These are phyloP conservation scores for Dryas octopetala DNA, from an alignment of 306 rosid genomes.

Conservation along the genomic window DNA sequence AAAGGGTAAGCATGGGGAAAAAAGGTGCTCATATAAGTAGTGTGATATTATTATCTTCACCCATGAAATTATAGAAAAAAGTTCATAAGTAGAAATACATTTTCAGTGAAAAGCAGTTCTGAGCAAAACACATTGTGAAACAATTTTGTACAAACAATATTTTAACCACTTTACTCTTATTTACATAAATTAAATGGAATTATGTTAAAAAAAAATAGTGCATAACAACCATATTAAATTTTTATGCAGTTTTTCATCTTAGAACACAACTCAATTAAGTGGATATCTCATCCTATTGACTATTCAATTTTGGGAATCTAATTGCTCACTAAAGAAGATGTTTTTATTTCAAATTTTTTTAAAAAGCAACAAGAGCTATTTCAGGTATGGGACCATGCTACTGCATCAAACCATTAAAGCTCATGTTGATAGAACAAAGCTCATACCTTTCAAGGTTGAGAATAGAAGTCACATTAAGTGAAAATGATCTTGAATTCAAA, in stretches of 20 bases:
- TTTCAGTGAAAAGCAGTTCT: neutral
- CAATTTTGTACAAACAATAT: neutral
- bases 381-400: constrained; percentile 13
- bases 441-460: constrained; percentile 86
- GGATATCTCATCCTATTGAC: neutral
- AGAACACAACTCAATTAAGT: neutral
- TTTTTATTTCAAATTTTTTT: neutral
- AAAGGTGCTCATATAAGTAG: neutral
- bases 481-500: constrained; percentile 49
- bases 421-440: constrained; percentile 21
- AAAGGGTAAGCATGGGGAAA: neutral
- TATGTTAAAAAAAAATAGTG: neutral
- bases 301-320: neutral
- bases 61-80: neutral
- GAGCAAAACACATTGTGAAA: neutral
- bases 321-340: neutral
- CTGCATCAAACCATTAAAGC: constrained; percentile 21
- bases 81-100: neutral
- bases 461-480: constrained; percentile 48
- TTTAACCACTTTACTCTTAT: neutral
- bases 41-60: neutral
- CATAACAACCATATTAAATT: neutral
- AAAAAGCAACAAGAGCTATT: constrained; percentile 4
- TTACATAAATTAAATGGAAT: neutral
- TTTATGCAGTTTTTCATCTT: neutral